Conservation (phyloP, 176 grass and related monocot species). For the Lolium multiflorum region DNA sequence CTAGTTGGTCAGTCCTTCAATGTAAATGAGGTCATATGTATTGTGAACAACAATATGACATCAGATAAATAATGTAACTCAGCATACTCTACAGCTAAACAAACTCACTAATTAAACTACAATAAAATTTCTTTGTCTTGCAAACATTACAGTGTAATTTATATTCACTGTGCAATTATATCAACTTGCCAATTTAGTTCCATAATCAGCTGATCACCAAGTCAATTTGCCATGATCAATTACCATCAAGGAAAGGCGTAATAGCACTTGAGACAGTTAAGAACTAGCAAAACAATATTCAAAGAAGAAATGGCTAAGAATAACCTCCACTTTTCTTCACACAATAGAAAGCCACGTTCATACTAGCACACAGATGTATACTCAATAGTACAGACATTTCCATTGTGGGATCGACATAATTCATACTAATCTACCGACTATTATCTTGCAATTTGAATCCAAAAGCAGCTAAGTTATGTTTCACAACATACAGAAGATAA, state of each 20-base stretch:
- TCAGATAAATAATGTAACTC: too few relatives aligned
- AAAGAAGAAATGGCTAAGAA: conserved; percentile 15
- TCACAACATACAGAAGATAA: background rate
- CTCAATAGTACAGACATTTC: background rate
- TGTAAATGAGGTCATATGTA: background rate
- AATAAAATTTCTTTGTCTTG: conserved; percentile 19
- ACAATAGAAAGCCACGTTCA: background rate
- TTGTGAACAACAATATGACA: background rate
- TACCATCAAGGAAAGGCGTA: background rate
- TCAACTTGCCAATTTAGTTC: background rate
- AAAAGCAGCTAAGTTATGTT: background rate
- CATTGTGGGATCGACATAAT: background rate
- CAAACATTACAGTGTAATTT: background rate
- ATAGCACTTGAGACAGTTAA: background rate
- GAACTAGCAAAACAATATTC: conserved; percentile 5
- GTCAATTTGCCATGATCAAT: conserved; percentile 10
- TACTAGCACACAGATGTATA: background rate
- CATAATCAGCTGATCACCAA: conserved; percentile 4
- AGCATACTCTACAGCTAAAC: background rate
- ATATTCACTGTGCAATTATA: conserved; percentile 14
- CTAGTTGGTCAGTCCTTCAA: background rate
- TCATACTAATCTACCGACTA: background rate
- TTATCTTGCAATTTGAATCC: background rate
- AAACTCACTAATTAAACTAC: background rate
- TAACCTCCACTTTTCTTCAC: background rate